Base-by-base conservation (phyloP, 1,139 yeast species). In the Hanseniaspora gamundiae region DNA sequence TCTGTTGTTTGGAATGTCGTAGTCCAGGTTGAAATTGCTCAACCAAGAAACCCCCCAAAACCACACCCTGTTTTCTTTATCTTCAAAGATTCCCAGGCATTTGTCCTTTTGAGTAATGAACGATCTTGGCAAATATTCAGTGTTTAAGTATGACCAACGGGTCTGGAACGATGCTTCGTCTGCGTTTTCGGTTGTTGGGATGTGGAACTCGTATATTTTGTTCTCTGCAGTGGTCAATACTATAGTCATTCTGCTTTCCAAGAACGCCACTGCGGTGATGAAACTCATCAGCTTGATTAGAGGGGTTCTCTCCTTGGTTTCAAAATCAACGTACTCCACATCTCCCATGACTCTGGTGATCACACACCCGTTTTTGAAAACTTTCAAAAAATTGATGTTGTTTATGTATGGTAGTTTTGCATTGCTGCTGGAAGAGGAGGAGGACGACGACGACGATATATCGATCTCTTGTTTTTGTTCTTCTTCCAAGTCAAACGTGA, bases 31-130 rank as follows among this genome's bases (percentile, higher is more conserved):
- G 43, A 91, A 73, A 58, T 73, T 83, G 8, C 82, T 74, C 19
- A 88, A 58, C 94, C 95, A 91, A 43, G 75, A 74, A n/a, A 84
- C 71, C 2, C 96, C 95, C 74, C 84, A 87, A 19, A 87, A 62
- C 96, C 96, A 88, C 24, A 82, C 67, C 39, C 73, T 64, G 43
- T 71, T 67, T 2, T 66, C 56, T 39, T 61, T 55, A 42, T 68
- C 72, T 21, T 53, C 55, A 56, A 83, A 85, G 24, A 83, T 62
- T 8, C 95, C 95, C 50, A 76, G 71, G 45, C 94, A 82, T 54
- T 80, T 79, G 50, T 83, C 93, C 27, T 73, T 76, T 47, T 76
- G 67, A 7, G 69, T 62, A 28, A 71, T 61, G 50, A 83, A 77
- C 50, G 78, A 78, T 36, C 67, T 68, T 4, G 97, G 96, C 50